Evolutionary conservation across 2,329 filamentous ascomycete genomes (phyloP).

Genomic region (Albifimbria verrucaria): DNA sequence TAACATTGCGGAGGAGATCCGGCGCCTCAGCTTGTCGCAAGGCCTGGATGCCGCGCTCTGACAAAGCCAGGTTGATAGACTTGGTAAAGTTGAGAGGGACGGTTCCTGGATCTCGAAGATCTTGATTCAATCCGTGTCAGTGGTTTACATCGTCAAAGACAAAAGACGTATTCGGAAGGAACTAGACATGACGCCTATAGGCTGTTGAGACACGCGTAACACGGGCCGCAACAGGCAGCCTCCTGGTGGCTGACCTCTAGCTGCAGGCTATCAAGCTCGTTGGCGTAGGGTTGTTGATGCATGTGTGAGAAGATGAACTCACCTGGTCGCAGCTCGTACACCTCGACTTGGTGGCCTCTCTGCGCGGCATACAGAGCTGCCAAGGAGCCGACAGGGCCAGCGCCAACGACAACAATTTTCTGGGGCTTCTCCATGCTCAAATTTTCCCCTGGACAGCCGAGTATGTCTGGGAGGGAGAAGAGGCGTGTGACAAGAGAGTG

Average conservation of each 20-base stretch:
- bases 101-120: slow-evolving; percentile 79
- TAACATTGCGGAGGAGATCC: slow-evolving; percentile 68
- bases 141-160: slow-evolving; percentile 4
- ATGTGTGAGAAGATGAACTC: slow-evolving; percentile 30
- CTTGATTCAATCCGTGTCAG: slow-evolving; percentile 44
- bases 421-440: slow-evolving; percentile 40
- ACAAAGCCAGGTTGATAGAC: slow-evolving; percentile 96
- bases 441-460: too few relatives aligned
- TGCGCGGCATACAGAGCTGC: slow-evolving; percentile 90
- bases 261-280: not conserved
- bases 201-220: too few relatives aligned
- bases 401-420: slow-evolving; percentile 82
- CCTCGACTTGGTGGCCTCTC: slow-evolving; percentile 82
- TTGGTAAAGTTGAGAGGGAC: slow-evolving; percentile 92
- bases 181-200: too few relatives aligned
- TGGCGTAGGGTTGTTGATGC: not conserved
- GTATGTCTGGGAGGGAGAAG: too few relatives aligned
- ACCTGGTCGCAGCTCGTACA: slow-evolving; percentile 94
- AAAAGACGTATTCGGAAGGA: too few relatives aligned
- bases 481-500: too few relatives aligned
- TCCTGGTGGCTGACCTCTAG: too few relatives aligned
- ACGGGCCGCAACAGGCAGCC: too few relatives aligned
- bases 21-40: slow-evolving; percentile 67
- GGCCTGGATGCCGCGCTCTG: slow-evolving; percentile 88
- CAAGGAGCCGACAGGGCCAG: slow-evolving; percentile 87